A percentile compares a stretch with the other conserved stretches of the same genome.
These are phyloP conservation scores for Phytopythium vexans DNA, from an alignment of 352 stramenopile genomes.

Conservation along the genomic window DNA sequence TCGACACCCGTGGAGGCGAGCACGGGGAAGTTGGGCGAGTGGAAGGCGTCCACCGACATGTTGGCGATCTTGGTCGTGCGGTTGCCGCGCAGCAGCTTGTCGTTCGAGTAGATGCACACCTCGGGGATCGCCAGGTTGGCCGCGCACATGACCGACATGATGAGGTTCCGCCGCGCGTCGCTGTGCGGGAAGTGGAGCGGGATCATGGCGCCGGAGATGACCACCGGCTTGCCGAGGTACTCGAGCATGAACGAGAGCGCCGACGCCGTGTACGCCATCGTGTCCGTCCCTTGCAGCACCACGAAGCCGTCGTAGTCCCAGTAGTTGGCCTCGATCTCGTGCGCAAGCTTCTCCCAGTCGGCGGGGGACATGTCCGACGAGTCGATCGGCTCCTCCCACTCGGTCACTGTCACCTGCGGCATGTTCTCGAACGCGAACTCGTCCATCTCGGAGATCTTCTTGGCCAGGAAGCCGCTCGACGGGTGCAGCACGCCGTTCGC, in stretches of 20 bases:
- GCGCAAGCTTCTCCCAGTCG: conserved; percentile 92
- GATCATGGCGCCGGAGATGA: conserved; percentile 96
- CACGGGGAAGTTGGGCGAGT: conserved; percentile 94
- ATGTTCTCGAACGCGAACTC: conserved; percentile 85
- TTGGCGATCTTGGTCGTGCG: conserved; percentile 96
- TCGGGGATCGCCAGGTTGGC: conserved; percentile 77
- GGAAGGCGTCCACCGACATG: conserved; percentile 93
- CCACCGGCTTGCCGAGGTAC: conserved; percentile 94
- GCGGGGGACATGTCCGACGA: conserved; percentile 82
- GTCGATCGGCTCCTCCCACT: conserved; percentile 89
- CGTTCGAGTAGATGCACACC: conserved; percentile 95
- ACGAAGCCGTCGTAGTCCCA: conserved; percentile 97
- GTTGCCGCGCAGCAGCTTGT: conserved; percentile 94
- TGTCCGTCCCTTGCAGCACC: conserved; percentile 97
- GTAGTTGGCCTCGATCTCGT: conserved; percentile 93
- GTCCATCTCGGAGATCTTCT: conserved; percentile 86
- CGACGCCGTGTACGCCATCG: conserved; percentile 96
- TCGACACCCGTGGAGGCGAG: conserved; percentile 93
- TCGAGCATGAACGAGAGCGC: conserved; percentile 97
- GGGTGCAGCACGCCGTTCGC: conserved; percentile 76
- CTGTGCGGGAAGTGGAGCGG: conserved; percentile 95
- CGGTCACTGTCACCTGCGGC: conserved; percentile 67
- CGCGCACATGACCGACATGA: conserved; percentile 91
- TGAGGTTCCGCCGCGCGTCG: conserved; percentile 95
- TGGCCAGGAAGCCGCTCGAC: conserved; percentile 83